Evolutionary conservation across 441 rosid genomes (phyloP), one percentile per base, ranked within the genome.

Genomic region (Breynia disticha): DNA sequence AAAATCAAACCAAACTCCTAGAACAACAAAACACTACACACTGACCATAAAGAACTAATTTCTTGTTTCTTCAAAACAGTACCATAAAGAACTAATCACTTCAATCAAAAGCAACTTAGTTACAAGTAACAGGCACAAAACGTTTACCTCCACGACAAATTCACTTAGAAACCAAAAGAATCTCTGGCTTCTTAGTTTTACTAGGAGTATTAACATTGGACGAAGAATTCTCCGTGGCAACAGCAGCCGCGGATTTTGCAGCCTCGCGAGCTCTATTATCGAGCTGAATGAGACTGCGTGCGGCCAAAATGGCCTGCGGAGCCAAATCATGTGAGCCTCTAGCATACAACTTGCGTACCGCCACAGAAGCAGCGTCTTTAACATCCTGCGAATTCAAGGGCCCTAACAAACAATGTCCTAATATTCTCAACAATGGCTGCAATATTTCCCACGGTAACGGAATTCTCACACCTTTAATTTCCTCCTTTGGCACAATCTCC

Each of bases 381-480:
- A 85, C 95, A 57, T 90, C 91, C 60, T 72, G 85, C 0, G 74
- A 56, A 68, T 79, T 90, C 73, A 79, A 70, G 14, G 96, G 90
- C 45, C 91, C 90, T 19, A 90, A 69, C 67, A 90, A 66, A 59
- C 96, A 90, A 47, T 90, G 97, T 16, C 96, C 96, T 20, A 84
- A 47, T 57, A 87, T 83, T 56, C 91, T 68, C 72, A 87, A 52
- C 5, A 73, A 60, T 0, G 96, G 95, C 71, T 88, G 94, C 65
- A 84, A 65, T 50, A 90, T 66, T 72, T 90, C 97, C 97, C 95
- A 90, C 11, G 96, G 95, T 45, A 90, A 68, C 3, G 97, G 90
- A 70, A 90, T 87, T 62, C 94, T 73, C 56, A 77, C 86, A 2
- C 89, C 78, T 47, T 69, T 72, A n/a, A 35, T 50, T 15, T 47